A percentile compares a stretch with the other conserved stretches of the same genome.
Conservation (phyloP, 805 yeast species). For the Candida adriatica region DNA sequence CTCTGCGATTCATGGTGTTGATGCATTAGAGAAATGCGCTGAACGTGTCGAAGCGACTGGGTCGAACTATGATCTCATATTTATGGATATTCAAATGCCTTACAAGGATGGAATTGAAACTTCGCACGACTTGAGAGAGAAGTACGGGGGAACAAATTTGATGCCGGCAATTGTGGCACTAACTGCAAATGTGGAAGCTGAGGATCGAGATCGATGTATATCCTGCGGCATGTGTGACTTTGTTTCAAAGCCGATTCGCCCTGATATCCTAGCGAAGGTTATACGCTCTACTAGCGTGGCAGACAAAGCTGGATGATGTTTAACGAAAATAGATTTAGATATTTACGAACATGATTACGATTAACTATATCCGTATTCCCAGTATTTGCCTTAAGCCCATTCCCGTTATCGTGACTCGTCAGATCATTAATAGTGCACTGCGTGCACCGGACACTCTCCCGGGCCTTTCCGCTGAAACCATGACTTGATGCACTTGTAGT, state of each 20-base stretch:
- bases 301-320: not conserved
- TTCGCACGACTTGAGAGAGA: conserved; percentile 61
- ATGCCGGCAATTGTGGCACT: conserved; percentile 93
- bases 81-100: conserved; percentile 96
- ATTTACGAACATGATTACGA: too few species aligned
- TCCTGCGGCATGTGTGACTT: conserved; percentile 48
- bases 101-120: conserved; percentile 92
- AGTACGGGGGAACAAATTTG: conserved; percentile 44
- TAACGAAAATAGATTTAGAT: too few species aligned
- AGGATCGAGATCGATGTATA: conserved; percentile 40
- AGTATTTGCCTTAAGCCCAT: not conserved
- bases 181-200: conserved; percentile 69
- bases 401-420: too few species aligned
- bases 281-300: conserved; percentile 1
- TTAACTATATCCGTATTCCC: too few species aligned
- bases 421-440: conserved; percentile 33
- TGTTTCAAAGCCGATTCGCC: conserved; percentile 46
- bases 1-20: conserved; percentile 81
- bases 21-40: conserved; percentile 88
- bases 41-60: conserved; percentile 41
- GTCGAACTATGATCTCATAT: conserved; percentile 75
- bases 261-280: conserved; percentile 30
- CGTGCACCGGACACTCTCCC: conserved; percentile 84
- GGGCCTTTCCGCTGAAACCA: conserved; percentile 88
- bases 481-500: conserved; percentile 79